Percentiles rank a stretch among this genome's conserved stretches.
phyloP scores from a whole-genome alignment of 2,329 filamentous ascomycete species.

The Alternaria sp. region DNA sequence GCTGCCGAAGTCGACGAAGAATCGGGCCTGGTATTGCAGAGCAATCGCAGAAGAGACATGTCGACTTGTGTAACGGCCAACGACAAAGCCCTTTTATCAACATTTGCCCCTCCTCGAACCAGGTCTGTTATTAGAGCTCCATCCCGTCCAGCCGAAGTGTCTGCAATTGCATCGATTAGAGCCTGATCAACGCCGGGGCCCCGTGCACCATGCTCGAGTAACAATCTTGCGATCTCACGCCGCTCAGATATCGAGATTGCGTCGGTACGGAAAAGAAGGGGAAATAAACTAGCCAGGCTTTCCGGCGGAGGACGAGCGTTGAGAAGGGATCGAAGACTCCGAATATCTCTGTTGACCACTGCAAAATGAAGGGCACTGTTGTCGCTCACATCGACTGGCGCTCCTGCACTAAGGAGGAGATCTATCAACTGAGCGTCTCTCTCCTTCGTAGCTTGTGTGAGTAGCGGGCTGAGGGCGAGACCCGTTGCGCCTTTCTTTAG shows the following conservation, averaged over 20 bases:
- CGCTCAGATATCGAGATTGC: constrained; percentile 33
- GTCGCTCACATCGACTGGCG: constrained; percentile 31
- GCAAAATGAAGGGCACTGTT: constrained; percentile 34
- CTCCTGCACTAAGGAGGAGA: constrained; percentile 40
- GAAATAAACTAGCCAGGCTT: constrained; percentile 34
- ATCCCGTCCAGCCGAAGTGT: constrained; percentile 37
- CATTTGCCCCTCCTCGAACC: constrained; percentile 34
- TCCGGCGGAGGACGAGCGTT: constrained; percentile 32
- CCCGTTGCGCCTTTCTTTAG: constrained; percentile 42
- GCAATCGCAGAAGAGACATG: constrained; percentile 34
- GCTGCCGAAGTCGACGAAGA: constrained; percentile 33
- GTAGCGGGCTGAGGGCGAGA: constrained; percentile 36
- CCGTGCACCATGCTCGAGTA: constrained; percentile 39
- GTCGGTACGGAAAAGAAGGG: constrained; percentile 25
- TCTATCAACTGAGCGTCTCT: constrained; percentile 39
- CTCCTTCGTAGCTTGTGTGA: constrained; percentile 42
- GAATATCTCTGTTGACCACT: constrained; percentile 34
- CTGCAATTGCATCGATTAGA: constrained; percentile 39
- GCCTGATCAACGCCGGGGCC: constrained; percentile 42
- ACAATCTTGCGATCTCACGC: constrained; percentile 29
- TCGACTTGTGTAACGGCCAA: constrained; percentile 44
- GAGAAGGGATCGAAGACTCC: constrained; percentile 32
- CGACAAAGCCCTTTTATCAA: constrained; percentile 37
- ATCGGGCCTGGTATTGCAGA: constrained; percentile 36
- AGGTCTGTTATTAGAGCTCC: constrained; percentile 38